A percentile compares a stretch with the other conserved stretches of the same genome.
These are phyloP conservation scores for Primulina eburnea DNA, from an alignment of 257 asterid genomes.

Conservation along the genomic window DNA sequence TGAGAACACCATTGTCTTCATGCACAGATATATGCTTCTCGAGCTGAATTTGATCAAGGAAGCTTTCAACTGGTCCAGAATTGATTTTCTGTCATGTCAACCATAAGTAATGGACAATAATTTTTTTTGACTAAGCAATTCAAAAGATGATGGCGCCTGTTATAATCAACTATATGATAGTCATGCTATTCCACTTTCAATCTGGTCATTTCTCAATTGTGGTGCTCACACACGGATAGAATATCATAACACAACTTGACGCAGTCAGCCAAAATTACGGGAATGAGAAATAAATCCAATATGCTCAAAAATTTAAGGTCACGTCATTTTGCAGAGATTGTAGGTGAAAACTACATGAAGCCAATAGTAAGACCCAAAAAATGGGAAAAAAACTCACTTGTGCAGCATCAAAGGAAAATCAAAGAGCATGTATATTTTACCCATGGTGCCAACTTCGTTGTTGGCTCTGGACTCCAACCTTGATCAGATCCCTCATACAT, in stretches of 20 bases:
- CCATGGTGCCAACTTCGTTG: constrained; percentile 63
- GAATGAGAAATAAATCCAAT: neutral
- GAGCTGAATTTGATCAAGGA: constrained; percentile 49
- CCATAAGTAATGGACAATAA: constrained; percentile 26
- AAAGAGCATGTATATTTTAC: constrained; percentile 37
- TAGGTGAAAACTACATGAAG: neutral
- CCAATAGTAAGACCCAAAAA: neutral
- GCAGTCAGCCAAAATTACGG: neutral
- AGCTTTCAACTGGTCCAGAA: constrained; percentile 57
- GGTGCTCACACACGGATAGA: neutral
- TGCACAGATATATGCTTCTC: constrained; percentile 44
- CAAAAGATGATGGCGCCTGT: neutral
- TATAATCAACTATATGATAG: neutral
- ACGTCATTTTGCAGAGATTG: neutral
- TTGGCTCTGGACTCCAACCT: constrained; percentile 73
- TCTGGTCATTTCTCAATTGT: neutral
- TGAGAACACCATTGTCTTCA: constrained; percentile 44
- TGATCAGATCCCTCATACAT: constrained; percentile 57
- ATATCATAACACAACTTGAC: neutral
- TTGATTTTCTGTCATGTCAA: constrained; percentile 51
- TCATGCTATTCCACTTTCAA: neutral
- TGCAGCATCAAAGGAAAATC: constrained; percentile 20
- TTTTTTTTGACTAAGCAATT: constrained; percentile 2
- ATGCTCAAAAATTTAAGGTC: neutral
- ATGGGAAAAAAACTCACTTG: constrained; percentile 8